Evolutionary conservation across 805 yeast species (phyloP).

Genomic region (Spathaspora hagerdaliae): DNA sequence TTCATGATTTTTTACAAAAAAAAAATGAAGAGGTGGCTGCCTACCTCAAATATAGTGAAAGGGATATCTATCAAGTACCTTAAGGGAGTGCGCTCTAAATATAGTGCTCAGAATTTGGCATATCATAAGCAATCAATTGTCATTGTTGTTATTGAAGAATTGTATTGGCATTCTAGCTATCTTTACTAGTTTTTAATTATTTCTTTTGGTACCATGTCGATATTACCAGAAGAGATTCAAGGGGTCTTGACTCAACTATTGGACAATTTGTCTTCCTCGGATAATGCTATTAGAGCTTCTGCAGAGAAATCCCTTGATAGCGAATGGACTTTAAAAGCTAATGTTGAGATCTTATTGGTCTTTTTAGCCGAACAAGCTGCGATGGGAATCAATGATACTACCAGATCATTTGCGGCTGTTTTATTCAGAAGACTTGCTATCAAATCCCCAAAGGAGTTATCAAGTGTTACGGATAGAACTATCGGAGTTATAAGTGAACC

Average conservation of each 20-base stretch:
- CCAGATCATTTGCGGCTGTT: constrained; percentile 76
- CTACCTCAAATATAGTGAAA: too few relatives aligned
- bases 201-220: constrained; percentile 25
- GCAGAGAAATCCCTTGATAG: constrained; percentile 74
- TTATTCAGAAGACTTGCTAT: constrained; percentile 83
- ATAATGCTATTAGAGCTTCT: constrained; percentile 65
- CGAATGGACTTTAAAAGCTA: constrained; percentile 69
- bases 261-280: constrained; percentile 65
- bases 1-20: too few relatives aligned
- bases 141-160: too few relatives aligned
- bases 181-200: too few relatives aligned
- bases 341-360: constrained; percentile 65
- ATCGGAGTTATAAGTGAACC: constrained; percentile 63
- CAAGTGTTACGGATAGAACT: constrained; percentile 69
- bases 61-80: too few relatives aligned
- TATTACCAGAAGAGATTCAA: constrained; percentile 59
- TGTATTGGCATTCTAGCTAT: too few relatives aligned
- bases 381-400: constrained; percentile 53
- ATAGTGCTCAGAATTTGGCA: too few relatives aligned
- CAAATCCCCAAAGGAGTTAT: constrained; percentile 66
- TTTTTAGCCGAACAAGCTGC: constrained; percentile 82
- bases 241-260: constrained; percentile 53
- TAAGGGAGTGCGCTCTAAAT: too few relatives aligned
- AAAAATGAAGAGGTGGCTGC: too few relatives aligned
- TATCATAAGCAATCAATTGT: too few relatives aligned